Base-by-base conservation (phyloP, 2,329 filamentous ascomycete species). In the Diaporthe eres region DNA sequence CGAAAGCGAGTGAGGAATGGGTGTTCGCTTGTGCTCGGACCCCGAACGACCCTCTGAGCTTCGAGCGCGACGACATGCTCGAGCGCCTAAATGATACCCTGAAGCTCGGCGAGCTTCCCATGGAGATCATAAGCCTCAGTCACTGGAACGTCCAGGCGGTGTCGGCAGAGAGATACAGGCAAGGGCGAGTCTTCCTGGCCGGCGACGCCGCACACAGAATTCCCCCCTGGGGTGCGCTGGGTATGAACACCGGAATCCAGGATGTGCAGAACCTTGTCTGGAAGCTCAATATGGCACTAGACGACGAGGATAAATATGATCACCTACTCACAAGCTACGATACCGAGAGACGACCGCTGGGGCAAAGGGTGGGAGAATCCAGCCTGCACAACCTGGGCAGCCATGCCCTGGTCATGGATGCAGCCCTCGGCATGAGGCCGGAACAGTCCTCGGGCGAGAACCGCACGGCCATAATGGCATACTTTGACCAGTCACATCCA, bases 131-230 rank as follows among this genome's bases (percentile, higher is more conserved):
- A 44, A 82, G 78, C 70, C 51, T 82, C 22, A 82, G 79, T 71
- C 81, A 83, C 58, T 84, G 83, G 83, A 76, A 76, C 28, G 80
- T 84, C 31, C 80, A 82, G 63, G 79, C 81, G 2, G 70, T 82
- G 17, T 77, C 78, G 6, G 80, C 82, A 2, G 78, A 80, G 44
- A 74, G 70, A 8, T 84, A 82, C 71, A 79, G 81, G 17, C 68
- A 74, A 5, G 81, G 79, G 4, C 78, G 79, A 8, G 76, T 83
- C 53, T 84, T 85, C 75, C 81, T 85, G 31, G 80, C 82, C 6
- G 84, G 84, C 15, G 84, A 85, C 74, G 81, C 83, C 5, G 83
- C 84, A 0, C 84, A 85, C 77, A 78, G 78, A 37, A 80, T 83
- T 49, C 83, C 83, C 25, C 83, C 84, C 0, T 82, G 81, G 78